Percentiles rank a stretch among this genome's conserved stretches.
Evolutionary conservation across 2,329 filamentous ascomycete species (phyloP).

Genomic region (Zalaria obscura): DNA sequence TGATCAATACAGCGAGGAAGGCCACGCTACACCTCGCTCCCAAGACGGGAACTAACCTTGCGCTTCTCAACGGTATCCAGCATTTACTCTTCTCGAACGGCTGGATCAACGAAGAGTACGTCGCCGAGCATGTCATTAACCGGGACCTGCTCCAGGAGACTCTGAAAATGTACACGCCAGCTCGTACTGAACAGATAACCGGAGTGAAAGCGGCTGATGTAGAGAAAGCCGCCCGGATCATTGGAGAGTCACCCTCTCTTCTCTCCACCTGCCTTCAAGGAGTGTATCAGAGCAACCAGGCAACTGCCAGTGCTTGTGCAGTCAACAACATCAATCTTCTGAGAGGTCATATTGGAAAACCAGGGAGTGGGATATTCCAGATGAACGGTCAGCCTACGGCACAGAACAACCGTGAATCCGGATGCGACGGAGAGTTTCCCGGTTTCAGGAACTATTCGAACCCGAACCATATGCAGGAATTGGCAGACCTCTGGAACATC

Average conservation of each 20-base stretch:
- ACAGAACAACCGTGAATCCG: background rate
- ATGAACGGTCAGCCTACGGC: background rate
- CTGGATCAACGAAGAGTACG: conserved; percentile 20
- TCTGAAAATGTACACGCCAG: conserved; percentile 19
- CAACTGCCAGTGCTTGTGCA: conserved; percentile 19
- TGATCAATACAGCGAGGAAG: conserved; percentile 18
- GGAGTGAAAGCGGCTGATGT: conserved; percentile 18
- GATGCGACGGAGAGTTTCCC: background rate
- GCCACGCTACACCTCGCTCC: conserved; percentile 22
- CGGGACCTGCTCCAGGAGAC: conserved; percentile 14
- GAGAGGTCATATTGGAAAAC: background rate
- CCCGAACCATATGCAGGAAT: background rate
- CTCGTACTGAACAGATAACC: conserved; percentile 20
- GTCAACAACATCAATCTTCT: background rate
- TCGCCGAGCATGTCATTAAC: conserved; percentile 16
- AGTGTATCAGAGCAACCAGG: conserved; percentile 27
- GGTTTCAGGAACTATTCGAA: background rate
- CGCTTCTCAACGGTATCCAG: conserved; percentile 24
- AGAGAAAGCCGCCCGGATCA: conserved; percentile 18
- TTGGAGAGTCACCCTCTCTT: conserved; percentile 18
- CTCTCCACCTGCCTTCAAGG: conserved; percentile 25
- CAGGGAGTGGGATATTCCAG: background rate
- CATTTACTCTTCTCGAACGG: conserved; percentile 22
- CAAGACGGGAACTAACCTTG: conserved; percentile 22
- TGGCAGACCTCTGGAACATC: background rate